These are phyloP conservation scores for Tetraselmis chui DNA, from an alignment of 139 green algal genomes.

Conservation along the genomic window DNA sequence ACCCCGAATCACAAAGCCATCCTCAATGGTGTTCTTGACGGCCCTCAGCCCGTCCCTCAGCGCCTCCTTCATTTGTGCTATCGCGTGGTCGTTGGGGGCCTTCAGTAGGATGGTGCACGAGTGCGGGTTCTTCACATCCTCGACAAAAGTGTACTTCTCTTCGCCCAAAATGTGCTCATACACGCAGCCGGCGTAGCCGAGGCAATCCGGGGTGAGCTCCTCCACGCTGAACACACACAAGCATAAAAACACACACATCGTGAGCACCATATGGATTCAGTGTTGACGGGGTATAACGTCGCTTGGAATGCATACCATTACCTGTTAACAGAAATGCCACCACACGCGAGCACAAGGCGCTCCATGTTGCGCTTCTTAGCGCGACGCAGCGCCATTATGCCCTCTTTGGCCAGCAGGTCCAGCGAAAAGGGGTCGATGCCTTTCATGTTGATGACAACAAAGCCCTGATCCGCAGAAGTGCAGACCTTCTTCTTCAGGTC, in stretches of 20 bases:
- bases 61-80: constrained; percentile 98
- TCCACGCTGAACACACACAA: constrained; percentile 50
- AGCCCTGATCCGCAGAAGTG: constrained; percentile 62
- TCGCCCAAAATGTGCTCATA: constrained; percentile 98
- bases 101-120: constrained; percentile 98
- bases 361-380: constrained; percentile 99
- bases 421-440: constrained; percentile 96
- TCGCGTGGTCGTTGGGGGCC: constrained; percentile 92
- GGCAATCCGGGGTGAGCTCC: constrained; percentile 66
- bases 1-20: constrained; percentile 70
- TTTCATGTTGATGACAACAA: constrained; percentile 99
- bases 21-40: constrained; percentile 94
- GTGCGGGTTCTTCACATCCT: constrained; percentile 81
- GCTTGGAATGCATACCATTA: too few species aligned
- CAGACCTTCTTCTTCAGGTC: constrained; percentile 58
- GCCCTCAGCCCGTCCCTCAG: constrained; percentile 91
- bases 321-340: constrained; percentile 55
- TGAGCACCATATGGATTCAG: too few species aligned
- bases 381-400: constrained; percentile 77
- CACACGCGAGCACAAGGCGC: constrained; percentile 87
- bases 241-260: too few species aligned
- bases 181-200: constrained; percentile 76
- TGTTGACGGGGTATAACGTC: too few species aligned
- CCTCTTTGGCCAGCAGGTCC: constrained; percentile 93
- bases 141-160: constrained; percentile 99